Base-by-base conservation (phyloP, 139 green algal genomes). In the Picochlorum costavermella region DNA sequence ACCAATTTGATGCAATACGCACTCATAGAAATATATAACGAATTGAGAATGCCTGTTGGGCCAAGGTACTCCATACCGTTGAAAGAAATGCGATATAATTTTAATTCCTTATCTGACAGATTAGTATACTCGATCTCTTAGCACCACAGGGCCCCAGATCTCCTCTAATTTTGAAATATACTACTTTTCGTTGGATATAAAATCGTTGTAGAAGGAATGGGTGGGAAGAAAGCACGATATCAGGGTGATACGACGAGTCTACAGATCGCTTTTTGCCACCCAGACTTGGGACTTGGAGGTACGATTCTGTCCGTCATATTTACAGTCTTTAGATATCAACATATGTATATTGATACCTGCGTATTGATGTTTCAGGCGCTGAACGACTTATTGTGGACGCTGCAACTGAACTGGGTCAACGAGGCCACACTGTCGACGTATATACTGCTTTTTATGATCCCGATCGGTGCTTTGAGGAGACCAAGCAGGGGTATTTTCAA, bases 311-410 rank as follows among this genome's bases (percentile, higher is more conserved):
- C 49, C 13, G 14, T 11, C 6, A 20, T 17, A 10, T 56, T 6
- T 56, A 16, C 23, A 6, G 11, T 25, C 49, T 56, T 56, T 56
- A 28, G 10, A 10, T 11, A 56, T 28, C 49, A 20, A 20, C 37
- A 45, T 26, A 36, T 50, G 11, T 29, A 23, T 28, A 57, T 43
- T 20, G 57, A 14, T 14, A 28, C 11, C 23, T 51, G 50, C 11
- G 12, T 58, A 30, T 11, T 23, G 13, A 30, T 6, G 9, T 17
- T 73, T 43, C 69, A 80, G 84, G 92, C 10, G 93, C 93, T n/a
- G 93, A 98, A 75, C 70, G 93, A 9, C 80, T 98, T 5, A 81
- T 98, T 8, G 86, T 98, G 3, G 92, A 98, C 75, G 90, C 91
- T 13, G 93, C 93, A 5, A 65, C 75, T 0, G 94, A 97, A 74